A percentile compares a stretch with the other conserved stretches of the same genome.
These are phyloP conservation scores for Metarhizium guizhouense DNA, from an alignment of 2,329 filamentous ascomycete species.

Conservation along the genomic window DNA sequence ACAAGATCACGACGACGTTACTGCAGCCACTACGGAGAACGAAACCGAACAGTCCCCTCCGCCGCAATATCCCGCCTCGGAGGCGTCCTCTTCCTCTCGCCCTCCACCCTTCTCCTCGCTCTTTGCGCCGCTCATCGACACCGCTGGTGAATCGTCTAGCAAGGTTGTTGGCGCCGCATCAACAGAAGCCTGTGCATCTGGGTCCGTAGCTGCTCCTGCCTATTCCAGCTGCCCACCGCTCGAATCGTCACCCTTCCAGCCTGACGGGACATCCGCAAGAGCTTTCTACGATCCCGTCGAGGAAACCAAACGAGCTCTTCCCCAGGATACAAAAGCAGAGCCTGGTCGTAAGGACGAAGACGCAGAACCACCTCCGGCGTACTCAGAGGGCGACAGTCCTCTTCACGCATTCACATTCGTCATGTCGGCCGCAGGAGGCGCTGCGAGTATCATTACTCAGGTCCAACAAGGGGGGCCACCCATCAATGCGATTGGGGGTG, in stretches of 20 bases:
- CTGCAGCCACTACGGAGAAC: conserved; percentile 13
- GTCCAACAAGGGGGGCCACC: conserved; percentile 90
- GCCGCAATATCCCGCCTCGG: conserved; percentile 49
- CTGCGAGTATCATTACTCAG: conserved; percentile 98
- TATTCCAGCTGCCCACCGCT: conserved; percentile 34
- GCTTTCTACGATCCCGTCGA: conserved; percentile 45
- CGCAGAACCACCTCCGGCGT: conserved; percentile 88
- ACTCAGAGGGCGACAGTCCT: conserved; percentile 89
- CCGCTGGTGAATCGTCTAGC: conserved; percentile 22
- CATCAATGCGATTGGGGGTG: conserved; percentile 82
- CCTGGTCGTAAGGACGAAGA: conserved; percentile 71
- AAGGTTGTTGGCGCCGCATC: conserved; percentile 21
- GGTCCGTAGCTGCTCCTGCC: conserved; percentile 42
- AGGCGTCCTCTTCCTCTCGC: conserved; percentile 38
- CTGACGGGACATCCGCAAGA: conserved; percentile 24
- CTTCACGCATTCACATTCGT: conserved; percentile 89
- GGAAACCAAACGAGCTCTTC: conserved; percentile 78
- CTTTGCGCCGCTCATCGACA: conserved; percentile 34
- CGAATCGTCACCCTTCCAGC: conserved; percentile 28
- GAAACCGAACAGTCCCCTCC: conserved; percentile 40
- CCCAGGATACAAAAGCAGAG: conserved; percentile 71
- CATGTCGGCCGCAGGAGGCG: conserved; percentile 95
- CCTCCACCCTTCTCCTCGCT: conserved; percentile 55
- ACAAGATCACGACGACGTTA: conserved; percentile 13
- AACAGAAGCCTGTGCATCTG: conserved; percentile 21